Percentiles rank a stretch among this genome's conserved stretches.
These are phyloP conservation scores for Alternaria atra DNA, from an alignment of 2,329 filamentous ascomycete species.

Conservation along the genomic window DNA sequence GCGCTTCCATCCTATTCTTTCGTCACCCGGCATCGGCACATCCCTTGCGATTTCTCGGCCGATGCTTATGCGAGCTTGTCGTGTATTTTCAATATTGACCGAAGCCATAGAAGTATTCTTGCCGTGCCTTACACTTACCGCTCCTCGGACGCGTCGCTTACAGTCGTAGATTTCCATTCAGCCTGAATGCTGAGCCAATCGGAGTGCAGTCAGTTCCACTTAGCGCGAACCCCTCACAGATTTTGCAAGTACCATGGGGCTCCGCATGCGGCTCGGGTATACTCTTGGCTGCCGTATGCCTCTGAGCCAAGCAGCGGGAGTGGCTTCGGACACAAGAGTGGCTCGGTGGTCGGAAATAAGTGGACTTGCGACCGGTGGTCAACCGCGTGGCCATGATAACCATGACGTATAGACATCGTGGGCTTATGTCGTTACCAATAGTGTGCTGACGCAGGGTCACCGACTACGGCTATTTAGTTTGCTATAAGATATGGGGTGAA, in stretches of 20 bases:
- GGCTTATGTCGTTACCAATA: constrained; percentile 10
- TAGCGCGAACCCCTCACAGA: constrained; percentile 29
- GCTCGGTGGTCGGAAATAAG: constrained; percentile 11
- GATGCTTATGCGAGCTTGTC: not conserved
- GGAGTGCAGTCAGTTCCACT: not conserved
- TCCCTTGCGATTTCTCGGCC: not conserved
- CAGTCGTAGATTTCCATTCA: constrained; percentile 21
- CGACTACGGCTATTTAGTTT: constrained; percentile 29
- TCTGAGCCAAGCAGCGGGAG: constrained; percentile 15
- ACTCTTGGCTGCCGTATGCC: constrained; percentile 10
- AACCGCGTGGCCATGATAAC: constrained; percentile 9
- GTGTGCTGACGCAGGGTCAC: not conserved
- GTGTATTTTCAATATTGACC: not conserved
- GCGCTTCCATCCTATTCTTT: not conserved
- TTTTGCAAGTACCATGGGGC: constrained; percentile 19
- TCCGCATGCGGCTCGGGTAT: constrained; percentile 24
- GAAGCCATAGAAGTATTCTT: not conserved
- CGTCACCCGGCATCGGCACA: not conserved
- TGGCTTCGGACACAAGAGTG: constrained; percentile 18
- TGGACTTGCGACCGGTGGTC: constrained; percentile 9
- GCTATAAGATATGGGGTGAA: constrained; percentile 20
- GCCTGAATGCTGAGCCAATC: constrained; percentile 34
- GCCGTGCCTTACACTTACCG: not conserved
- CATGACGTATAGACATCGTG: constrained; percentile 25
- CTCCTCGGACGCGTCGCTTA: constrained; percentile 3